Evolutionary conservation across 2,329 filamentous ascomycete species (phyloP).

Genomic region (Alternaria arborescens): DNA sequence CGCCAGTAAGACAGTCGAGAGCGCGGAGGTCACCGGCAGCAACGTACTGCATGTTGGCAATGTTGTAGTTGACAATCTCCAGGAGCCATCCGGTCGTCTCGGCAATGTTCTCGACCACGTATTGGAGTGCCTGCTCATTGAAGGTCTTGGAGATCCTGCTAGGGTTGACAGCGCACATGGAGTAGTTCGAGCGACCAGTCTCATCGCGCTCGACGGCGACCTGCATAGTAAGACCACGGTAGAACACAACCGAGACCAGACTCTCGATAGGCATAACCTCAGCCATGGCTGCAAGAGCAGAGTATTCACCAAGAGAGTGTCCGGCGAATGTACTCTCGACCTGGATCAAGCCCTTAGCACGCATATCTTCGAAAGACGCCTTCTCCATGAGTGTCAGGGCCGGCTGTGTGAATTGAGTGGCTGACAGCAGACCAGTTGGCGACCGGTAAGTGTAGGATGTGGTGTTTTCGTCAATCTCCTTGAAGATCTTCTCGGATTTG

Average conservation of each 20-base stretch:
- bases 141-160: conserved; percentile 98
- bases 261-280: conserved; percentile 99
- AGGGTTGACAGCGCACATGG: conserved; percentile 98
- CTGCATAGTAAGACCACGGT: conserved; percentile 98
- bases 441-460: conserved; percentile 97
- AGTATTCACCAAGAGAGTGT: conserved; percentile 98
- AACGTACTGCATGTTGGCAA: conserved; percentile 75
- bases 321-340: conserved; percentile 97
- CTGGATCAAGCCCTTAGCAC: conserved; percentile 93
- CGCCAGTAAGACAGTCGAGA: conserved; percentile 73
- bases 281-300: conserved; percentile 90
- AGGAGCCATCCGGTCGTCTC: conserved; percentile 95
- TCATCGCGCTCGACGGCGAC: conserved; percentile 97
- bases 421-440: conserved; percentile 90
- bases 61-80: conserved; percentile 97
- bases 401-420: conserved; percentile 98
- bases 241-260: conserved; percentile 98
- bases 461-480: conserved; percentile 91
- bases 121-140: conserved; percentile 96
- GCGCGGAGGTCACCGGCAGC: conserved; percentile 72
- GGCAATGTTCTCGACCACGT: conserved; percentile 93
- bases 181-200: conserved; percentile 93
- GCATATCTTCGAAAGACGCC: conserved; percentile 99
- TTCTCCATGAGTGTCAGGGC: conserved; percentile 99
- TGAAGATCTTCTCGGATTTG: conserved; percentile 99